Percentiles rank a stretch among this genome's conserved stretches.
Evolutionary conservation across 2,329 filamentous ascomycete species (phyloP).

Genomic region (Epichloe aotearoae): DNA sequence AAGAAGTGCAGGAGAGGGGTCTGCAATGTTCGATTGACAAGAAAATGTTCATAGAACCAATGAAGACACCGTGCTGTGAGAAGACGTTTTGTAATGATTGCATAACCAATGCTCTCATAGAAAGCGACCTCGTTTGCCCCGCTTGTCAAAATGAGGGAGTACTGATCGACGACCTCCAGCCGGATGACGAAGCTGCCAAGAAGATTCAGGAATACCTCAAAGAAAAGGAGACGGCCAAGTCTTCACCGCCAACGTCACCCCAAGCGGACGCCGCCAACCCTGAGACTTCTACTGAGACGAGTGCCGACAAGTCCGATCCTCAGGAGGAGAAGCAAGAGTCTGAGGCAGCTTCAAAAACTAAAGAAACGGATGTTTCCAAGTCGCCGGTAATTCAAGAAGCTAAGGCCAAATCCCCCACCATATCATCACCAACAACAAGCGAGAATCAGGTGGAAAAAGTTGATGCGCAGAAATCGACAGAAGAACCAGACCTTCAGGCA

Average conservation of each 20-base stretch:
- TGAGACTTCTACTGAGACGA: constrained; percentile 21
- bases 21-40: constrained; percentile 94
- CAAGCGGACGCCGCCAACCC: constrained; percentile 29
- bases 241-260: constrained; percentile 18
- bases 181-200: constrained; percentile 64
- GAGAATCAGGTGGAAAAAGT: constrained; percentile 19
- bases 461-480: constrained; percentile 22
- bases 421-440: constrained; percentile 17
- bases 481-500: constrained; percentile 18
- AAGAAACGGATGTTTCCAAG: constrained; percentile 19
- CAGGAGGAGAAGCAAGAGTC: constrained; percentile 13
- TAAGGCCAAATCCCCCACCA: constrained; percentile 15
- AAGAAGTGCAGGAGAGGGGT: constrained; percentile 76
- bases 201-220: constrained; percentile 66
- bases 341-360: background rate
- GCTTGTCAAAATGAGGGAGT: constrained; percentile 83
- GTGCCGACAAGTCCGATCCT: constrained; percentile 22
- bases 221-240: constrained; percentile 41
- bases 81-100: constrained; percentile 99
- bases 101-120: constrained; percentile 97
- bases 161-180: constrained; percentile 77
- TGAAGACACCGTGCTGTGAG: constrained; percentile 96
- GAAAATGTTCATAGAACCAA: constrained; percentile 95
- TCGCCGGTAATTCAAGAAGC: constrained; percentile 16
- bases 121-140: constrained; percentile 94